Evolutionary conservation across 257 asterid species (phyloP), one percentile per base, ranked within the genome.

Genomic region (Agastache rugosa): DNA sequence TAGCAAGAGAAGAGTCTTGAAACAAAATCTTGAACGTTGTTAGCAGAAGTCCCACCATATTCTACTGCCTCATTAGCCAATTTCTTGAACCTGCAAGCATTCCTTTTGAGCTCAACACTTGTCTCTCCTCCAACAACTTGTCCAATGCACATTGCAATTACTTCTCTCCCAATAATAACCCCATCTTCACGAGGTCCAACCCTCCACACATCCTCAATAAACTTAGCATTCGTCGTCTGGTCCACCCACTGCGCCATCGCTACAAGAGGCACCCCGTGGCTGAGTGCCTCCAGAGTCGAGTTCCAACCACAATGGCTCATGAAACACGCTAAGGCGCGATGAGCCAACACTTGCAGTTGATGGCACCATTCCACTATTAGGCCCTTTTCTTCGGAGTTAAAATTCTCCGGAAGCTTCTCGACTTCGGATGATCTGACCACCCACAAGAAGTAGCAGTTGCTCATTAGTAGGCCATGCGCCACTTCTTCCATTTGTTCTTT

Each of bases 231-330:
- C 11, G 74, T 81, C 1, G 10, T 23, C 55, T 84, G 86, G 45
- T 84, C 88, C 0, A 45, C 50, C 83, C 79, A 65, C 51, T 56
- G 81, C 0, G 79, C 37, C 86, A 84, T 67, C 17, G 72, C 79
- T 9, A 81, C 56, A 15, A 81, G 47, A 0, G 85, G 85, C 53
- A 81, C 79, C 8, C 83, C 85, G 2, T 17, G 14, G 62, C 83
- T 73, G 74, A 81, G 5, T 0, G 85, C 84, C 20, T 84, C 88
- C 0, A 81, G 62, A 0, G 79, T 75, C 2, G 88, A 84, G 63
- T 78, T 81, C 88, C 88, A 84, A 0, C 88, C 88, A 66, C 88
- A 73, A 4, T 84, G 86, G 2, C 74, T 81, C 75, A 84, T 3
- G 72, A 86, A 81, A 69, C 83, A 79, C 3, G 81, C 75, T 2